These are phyloP conservation scores for Auricularia heimuer DNA, from an alignment of 768 basidiomycete genomes.

Conservation along the genomic window DNA sequence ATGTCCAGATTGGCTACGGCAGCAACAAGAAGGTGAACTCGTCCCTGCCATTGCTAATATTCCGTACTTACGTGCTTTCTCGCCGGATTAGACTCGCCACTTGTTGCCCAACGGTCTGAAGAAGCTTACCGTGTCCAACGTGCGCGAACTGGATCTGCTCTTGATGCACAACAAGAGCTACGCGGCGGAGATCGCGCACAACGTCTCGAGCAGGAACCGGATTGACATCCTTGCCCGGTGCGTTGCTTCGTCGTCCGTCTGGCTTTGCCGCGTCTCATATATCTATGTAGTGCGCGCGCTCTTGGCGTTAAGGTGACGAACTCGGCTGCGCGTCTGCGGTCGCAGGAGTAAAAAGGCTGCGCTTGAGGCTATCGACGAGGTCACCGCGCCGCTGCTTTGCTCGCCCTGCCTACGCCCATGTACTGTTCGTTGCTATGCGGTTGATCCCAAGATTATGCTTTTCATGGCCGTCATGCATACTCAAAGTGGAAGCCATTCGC, in stretches of 20 bases:
- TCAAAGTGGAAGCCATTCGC: no score
- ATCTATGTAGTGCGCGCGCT: constrained; percentile 55
- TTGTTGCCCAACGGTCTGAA: constrained; percentile 92
- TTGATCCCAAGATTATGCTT: background rate
- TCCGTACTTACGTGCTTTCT: background rate
- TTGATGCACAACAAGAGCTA: constrained; percentile 97
- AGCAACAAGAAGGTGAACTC: constrained; percentile 65
- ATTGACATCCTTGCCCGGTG: constrained; percentile 81
- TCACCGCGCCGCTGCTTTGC: background rate
- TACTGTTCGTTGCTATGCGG: background rate
- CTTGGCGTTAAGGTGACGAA: constrained; percentile 93
- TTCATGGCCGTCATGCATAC: background rate
- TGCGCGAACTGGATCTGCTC: constrained; percentile 87
- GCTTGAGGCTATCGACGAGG: background rate
- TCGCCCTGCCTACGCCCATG: background rate
- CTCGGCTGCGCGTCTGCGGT: constrained; percentile 82
- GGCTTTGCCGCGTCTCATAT: constrained; percentile 6
- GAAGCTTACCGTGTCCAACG: constrained; percentile 91
- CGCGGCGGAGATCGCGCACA: constrained; percentile 94
- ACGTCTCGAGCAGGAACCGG: constrained; percentile 92
- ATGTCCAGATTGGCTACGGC: constrained; percentile 67
- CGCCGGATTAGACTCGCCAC: constrained; percentile 63
- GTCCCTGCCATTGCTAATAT: background rate
- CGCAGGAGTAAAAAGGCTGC: constrained; percentile 57
- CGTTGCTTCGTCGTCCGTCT: constrained; percentile 11